Percentiles rank a stretch among this genome's conserved stretches.
Conservation (phyloP, 2,329 filamentous ascomycete species). For the Fusarium sp. region DNA sequence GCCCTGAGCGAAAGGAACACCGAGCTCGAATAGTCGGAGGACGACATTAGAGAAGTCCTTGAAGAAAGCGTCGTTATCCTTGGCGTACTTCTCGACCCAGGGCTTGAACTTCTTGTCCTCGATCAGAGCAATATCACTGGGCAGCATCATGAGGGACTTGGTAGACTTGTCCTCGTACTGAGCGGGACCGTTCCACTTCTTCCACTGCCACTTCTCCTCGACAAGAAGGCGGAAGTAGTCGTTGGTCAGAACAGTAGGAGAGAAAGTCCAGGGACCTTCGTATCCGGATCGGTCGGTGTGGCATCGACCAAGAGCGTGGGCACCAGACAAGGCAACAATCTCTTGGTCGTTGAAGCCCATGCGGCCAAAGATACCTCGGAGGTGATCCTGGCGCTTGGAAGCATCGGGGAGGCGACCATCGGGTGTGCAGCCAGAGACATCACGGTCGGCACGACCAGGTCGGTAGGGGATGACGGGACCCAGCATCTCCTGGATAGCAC, state of each 20-base stretch:
- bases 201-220: conserved; percentile 91
- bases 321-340: conserved; percentile 89
- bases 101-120: conserved; percentile 88
- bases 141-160: conserved; percentile 97
- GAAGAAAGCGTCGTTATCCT: conserved; percentile 92
- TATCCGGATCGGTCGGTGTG: conserved; percentile 90
- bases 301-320: conserved; percentile 89
- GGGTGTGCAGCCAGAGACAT: conserved; percentile 87
- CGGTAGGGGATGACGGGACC: conserved; percentile 89
- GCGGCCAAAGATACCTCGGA: conserved; percentile 91
- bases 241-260: conserved; percentile 90
- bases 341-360: conserved; percentile 99
- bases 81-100: conserved; percentile 87
- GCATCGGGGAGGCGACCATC: conserved; percentile 90
- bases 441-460: conserved; percentile 84
- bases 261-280: conserved; percentile 92
- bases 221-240: conserved; percentile 91
- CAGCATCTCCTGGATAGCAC: conserved; percentile 93
- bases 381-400: conserved; percentile 79
- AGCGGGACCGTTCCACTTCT: conserved; percentile 91
- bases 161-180: conserved; percentile 89
- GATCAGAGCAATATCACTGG: conserved; percentile 86
- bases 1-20: conserved; percentile 84
- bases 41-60: conserved; percentile 86
- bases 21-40: conserved; percentile 89